Base-by-base conservation (phyloP, 768 basidiomycete species). In the Tricholoma saponaceum region DNA sequence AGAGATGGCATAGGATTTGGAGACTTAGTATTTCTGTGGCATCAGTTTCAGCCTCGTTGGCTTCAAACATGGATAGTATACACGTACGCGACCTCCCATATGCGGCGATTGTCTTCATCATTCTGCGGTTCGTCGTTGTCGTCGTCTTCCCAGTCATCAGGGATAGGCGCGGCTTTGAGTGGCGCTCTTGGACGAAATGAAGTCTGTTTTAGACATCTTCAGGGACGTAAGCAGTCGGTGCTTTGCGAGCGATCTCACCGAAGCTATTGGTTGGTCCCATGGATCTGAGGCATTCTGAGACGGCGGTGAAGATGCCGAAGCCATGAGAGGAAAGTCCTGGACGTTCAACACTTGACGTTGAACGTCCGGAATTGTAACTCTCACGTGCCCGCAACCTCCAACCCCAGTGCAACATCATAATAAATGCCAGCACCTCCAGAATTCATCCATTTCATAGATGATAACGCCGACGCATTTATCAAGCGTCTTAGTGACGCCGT, bases 401-500 rank as follows among this genome's bases (percentile, higher is more conserved):
- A n/a, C n/a, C n/a, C n/a, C n/a, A n/a, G n/a, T n/a, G n/a, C n/a
- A n/a, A n/a, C n/a, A n/a, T n/a, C n/a, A n/a, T n/a, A n/a, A n/a
- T n/a, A 44, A 41, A 83, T 83, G 81, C 72, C 80, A 55, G 77
- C 78, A n/a, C 81, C 82, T 22, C 22, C 70, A 22, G 76, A 79
- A 53, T 79, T 83, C 55, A 66, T 81, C 58, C 64, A 74, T 26
- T 82, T 72, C 61, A 78, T 98, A 69, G 85, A 95, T 60, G 67
- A 75, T 16, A 85, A 96, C 63, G 79, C 87, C 54, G 78, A 84
- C 52, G 72, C 74, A 23, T 95, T 95, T 67, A 90, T 98, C 58
- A 73, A 85, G 60, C 82, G 93, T 49, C 84, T 96, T 25, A 76
- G 83, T 4, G 81, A 89, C 33, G 92, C 94, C 16, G 92, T 96